Evolutionary conservation across 164 flowering plant species (phyloP).

Genomic region (Berberis vulgaris): DNA sequence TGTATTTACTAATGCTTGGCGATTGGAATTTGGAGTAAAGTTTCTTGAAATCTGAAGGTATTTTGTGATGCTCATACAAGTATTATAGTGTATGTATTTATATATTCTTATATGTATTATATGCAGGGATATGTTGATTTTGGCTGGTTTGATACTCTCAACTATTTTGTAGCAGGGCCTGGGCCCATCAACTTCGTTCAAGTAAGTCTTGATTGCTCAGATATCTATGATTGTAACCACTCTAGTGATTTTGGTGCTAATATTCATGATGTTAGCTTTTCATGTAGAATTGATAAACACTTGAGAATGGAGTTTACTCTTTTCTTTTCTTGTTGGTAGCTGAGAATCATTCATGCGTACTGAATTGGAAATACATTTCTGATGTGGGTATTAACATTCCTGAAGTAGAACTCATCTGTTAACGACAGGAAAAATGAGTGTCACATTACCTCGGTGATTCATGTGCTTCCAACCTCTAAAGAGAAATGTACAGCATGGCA

Average conservation of each 20-base stretch:
- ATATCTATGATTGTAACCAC: not conserved
- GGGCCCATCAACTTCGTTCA: constrained; percentile 64
- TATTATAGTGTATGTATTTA: not conserved
- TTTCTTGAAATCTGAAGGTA: not conserved
- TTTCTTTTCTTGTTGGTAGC: not conserved
- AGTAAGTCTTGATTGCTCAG: constrained; percentile 30
- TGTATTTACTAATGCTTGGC: too few relatives aligned
- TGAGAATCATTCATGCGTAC: not conserved
- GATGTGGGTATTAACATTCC: not conserved
- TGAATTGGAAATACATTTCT: not conserved
- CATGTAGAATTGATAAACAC: too few relatives aligned
- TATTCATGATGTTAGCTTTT: too few relatives aligned
- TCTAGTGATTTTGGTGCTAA: not conserved
- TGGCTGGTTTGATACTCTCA: constrained; percentile 60
- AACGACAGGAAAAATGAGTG: too few relatives aligned
- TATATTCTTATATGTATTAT: not conserved
- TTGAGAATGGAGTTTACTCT: not conserved
- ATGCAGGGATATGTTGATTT: constrained; percentile 80
- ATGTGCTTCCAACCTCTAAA: too few relatives aligned
- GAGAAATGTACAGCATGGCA: too few relatives aligned
- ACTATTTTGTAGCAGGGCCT: constrained; percentile 60
- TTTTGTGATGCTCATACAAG: not conserved
- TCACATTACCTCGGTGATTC: too few relatives aligned
- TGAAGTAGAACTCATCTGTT: not conserved
- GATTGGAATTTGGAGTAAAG: not conserved